phyloP scores from a whole-genome alignment of 2,329 filamentous ascomycete species.

The Exophiala viscosa region DNA sequence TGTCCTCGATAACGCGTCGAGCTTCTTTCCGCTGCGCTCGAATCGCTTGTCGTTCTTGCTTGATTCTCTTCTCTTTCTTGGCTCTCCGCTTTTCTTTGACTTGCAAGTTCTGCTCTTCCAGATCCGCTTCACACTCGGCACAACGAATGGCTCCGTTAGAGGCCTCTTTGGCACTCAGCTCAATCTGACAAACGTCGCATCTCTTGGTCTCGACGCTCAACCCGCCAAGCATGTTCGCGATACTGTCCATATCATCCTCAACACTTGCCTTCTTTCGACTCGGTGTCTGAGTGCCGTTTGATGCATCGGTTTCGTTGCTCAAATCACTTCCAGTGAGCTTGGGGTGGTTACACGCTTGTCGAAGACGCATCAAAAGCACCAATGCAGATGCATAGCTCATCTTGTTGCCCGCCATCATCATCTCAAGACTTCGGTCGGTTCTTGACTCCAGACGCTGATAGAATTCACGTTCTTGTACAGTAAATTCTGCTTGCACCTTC shows the following conservation, averaged over 20 bases:
- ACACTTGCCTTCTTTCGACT: conserved; percentile 44
- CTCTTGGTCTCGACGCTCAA: conserved; percentile 73
- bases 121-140: conserved; percentile 68
- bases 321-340: conserved; percentile 81
- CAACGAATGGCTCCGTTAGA: conserved; percentile 59
- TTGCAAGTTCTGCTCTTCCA: conserved; percentile 56
- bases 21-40: conserved; percentile 39
- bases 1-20: conserved; percentile 48
- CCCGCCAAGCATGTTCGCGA: conserved; percentile 81
- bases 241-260: conserved; percentile 68
- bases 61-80: conserved; percentile 43
- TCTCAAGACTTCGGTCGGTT: conserved; percentile 79
- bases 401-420: conserved; percentile 77
- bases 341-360: conserved; percentile 93
- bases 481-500: conserved; percentile 72
- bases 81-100: conserved; percentile 43
- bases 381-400: conserved; percentile 91
- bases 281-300: conserved; percentile 54
- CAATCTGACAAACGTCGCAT: conserved; percentile 77
- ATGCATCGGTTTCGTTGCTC: conserved; percentile 79
- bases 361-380: conserved; percentile 80
- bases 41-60: conserved; percentile 48
- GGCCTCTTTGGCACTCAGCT: conserved; percentile 58
- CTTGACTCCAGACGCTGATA: conserved; percentile 80
- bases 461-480: conserved; percentile 74